These are phyloP conservation scores for Paraurostyla sp. DNA, from an alignment of 73 alveolate species.

Conservation along the genomic window DNA sequence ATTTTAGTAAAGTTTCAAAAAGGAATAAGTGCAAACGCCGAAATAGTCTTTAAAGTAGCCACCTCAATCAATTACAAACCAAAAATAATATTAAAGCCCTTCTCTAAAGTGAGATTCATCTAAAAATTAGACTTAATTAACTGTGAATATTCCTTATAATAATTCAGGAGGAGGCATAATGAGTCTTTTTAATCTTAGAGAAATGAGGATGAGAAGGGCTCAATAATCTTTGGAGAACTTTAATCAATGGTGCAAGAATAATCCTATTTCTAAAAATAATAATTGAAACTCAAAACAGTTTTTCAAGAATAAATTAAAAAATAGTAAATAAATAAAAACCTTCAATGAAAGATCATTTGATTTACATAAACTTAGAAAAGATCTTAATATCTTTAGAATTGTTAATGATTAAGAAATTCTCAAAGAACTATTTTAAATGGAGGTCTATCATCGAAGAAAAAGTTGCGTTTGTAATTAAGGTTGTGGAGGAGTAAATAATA, in stretches of 20 bases:
- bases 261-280: not conserved
- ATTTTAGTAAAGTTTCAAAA: not conserved
- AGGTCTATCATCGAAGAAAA: constrained; percentile 37
- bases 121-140: too few relatives aligned
- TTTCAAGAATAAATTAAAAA: not conserved
- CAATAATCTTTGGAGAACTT: not conserved
- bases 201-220: not conserved
- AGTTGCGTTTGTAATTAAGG: constrained; percentile 15
- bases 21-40: not conserved
- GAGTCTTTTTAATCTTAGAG: not conserved
- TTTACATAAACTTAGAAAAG: not conserved
- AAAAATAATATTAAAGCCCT: not conserved
- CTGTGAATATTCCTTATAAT: not conserved
- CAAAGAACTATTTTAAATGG: not conserved
- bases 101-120: not conserved
- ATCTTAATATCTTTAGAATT: not conserved
- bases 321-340: not conserved
- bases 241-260: not conserved
- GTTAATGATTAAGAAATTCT: not conserved
- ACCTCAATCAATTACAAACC: too few relatives aligned
- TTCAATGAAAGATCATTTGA: constrained; percentile 34
- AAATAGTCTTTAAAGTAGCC: too few relatives aligned
- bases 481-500: not conserved
- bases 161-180: not conserved
- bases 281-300: not conserved